A percentile compares a stretch with the other conserved stretches of the same genome.
Conservation (phyloP, 2,329 filamentous ascomycete genomes). For the Monilinia laxa region DNA sequence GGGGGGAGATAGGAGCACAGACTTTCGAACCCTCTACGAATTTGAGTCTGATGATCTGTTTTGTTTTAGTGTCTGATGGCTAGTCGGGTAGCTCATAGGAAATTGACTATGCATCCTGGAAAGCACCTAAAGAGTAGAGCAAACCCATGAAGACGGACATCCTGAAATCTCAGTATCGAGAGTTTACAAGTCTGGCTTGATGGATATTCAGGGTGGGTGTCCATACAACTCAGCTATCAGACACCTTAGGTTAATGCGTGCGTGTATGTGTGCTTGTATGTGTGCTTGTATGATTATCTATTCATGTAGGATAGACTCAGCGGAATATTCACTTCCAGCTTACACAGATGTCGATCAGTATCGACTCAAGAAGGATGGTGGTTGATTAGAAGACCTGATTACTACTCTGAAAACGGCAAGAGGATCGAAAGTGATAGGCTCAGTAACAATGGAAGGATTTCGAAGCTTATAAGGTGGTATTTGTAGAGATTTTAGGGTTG, state of each 20-base stretch:
- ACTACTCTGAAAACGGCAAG: neutral
- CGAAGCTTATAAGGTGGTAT: neutral
- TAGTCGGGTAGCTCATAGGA: too few relatives aligned
- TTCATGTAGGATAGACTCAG: constrained; percentile 6
- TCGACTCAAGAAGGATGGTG: neutral
- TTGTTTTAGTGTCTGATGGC: too few relatives aligned
- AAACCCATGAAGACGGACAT: neutral
- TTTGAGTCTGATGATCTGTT: neutral
- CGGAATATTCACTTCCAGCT: neutral
- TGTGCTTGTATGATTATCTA: neutral
- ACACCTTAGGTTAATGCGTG: neutral
- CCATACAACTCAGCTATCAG: neutral
- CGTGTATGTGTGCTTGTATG: neutral
- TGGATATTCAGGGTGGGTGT: neutral
- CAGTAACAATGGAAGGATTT: neutral
- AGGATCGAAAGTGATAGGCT: neutral
- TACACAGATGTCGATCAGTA: neutral
- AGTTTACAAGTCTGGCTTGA: neutral
- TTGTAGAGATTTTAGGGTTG: neutral
- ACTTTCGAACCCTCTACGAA: neutral
- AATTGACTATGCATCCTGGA: too few relatives aligned
- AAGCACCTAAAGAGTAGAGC: neutral
- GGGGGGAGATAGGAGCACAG: neutral
- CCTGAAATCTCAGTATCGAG: neutral
- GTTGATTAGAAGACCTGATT: neutral